A percentile compares a stretch with the other conserved stretches of the same genome.
Conservation (phyloP, 306 rosid genomes). For the Cucumis melo region DNA sequence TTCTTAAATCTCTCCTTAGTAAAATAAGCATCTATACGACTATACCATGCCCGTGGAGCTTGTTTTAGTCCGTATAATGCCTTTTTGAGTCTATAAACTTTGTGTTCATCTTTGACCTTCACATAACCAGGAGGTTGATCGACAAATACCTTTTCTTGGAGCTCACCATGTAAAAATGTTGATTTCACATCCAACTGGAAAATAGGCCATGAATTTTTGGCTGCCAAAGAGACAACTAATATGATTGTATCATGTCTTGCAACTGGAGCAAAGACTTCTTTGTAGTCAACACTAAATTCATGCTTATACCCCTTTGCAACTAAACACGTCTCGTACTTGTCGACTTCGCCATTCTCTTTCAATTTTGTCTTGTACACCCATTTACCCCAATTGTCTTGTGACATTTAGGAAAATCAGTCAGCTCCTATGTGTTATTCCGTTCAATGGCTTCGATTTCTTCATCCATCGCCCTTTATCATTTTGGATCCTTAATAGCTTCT, state of each 20-base stretch:
- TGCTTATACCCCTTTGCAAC: not conserved
- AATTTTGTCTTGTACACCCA: too few relatives aligned
- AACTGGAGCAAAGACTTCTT: not conserved
- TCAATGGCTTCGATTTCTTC: not conserved
- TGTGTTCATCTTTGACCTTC: not conserved
- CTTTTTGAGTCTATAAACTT: not conserved
- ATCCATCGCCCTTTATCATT: not conserved
- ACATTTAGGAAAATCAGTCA: too few relatives aligned
- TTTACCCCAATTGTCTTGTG: too few relatives aligned
- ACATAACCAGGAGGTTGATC: not conserved
- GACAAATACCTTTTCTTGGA: not conserved
- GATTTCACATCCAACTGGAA: not conserved
- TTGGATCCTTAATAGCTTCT: too few relatives aligned
- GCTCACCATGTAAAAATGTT: not conserved
- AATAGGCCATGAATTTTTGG: not conserved
- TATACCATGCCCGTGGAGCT: not conserved
- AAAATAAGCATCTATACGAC: not conserved
- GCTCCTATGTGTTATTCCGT: not conserved
- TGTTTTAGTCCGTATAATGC: not conserved
- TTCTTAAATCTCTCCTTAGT: not conserved
- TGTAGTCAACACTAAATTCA: not conserved
- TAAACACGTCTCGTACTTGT: not conserved
- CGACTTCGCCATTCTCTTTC: not conserved
- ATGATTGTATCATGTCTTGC: not conserved
- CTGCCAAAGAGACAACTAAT: not conserved